Evolutionary conservation across 257 asterid genomes (phyloP).

Genomic region (Solanum clarkiae): DNA sequence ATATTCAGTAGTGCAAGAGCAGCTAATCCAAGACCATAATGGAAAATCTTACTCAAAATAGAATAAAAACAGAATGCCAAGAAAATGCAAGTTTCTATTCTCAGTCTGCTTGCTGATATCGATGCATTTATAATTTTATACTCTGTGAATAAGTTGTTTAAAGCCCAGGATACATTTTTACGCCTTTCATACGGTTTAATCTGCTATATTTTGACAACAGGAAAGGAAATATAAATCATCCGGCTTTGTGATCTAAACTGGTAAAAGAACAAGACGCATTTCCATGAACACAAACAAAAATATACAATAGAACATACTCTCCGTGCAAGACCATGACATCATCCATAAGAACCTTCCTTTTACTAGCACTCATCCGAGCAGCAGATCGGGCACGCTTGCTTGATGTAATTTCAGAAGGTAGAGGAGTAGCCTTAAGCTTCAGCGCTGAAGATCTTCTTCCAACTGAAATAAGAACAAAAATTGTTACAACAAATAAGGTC

Average conservation of each 20-base stretch:
- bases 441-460: conserved; percentile 69
- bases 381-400: conserved; percentile 50
- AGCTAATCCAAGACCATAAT: not conserved
- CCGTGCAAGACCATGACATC: conserved; percentile 98
- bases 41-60: not conserved
- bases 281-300: not conserved
- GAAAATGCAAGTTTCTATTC: not conserved
- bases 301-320: conserved; percentile 57
- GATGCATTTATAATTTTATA: not conserved
- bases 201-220: not conserved
- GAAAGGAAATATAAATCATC: not conserved
- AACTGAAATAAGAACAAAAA: conserved; percentile 21
- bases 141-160: not conserved
- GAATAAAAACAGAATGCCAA: not conserved
- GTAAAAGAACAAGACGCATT: not conserved
- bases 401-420: conserved; percentile 54
- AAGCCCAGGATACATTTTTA: not conserved
- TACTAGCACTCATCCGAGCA: conserved; percentile 42
- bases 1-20: not conserved
- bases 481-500: not conserved
- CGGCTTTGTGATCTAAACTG: not conserved
- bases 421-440: conserved; percentile 82
- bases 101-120: not conserved
- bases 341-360: conserved; percentile 84
- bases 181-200: not conserved